These are phyloP conservation scores for Corchorus capsularis DNA, from an alignment of 345 rosid genomes.

Conservation along the genomic window DNA sequence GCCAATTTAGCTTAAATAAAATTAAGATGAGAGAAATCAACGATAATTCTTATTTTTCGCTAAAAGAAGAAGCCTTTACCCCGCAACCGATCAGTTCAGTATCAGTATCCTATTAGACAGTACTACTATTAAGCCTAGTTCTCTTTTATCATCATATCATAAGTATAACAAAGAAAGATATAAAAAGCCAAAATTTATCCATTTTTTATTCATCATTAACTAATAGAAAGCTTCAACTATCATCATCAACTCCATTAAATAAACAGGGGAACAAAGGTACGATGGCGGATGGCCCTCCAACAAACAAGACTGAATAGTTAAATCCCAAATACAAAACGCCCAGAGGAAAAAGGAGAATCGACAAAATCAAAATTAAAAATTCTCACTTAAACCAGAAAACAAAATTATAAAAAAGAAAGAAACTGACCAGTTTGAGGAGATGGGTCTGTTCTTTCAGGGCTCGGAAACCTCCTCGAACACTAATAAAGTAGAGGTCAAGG, in stretches of 20 bases:
- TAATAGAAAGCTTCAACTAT: neutral
- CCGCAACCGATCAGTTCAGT: neutral
- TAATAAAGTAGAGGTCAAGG: slow-evolving; percentile 55
- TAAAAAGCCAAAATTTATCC: neutral
- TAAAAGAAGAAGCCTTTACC: neutral
- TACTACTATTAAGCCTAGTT: neutral
- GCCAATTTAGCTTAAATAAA: neutral
- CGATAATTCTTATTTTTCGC: neutral
- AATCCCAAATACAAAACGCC: neutral
- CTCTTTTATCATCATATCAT: neutral
- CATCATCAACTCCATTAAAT: neutral
- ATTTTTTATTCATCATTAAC: neutral
- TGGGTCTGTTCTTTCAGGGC: slow-evolving; percentile 42
- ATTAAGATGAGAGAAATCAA: too few species aligned
- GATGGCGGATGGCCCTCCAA: neutral
- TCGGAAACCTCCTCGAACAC: slow-evolving; percentile 66
- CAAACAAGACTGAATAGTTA: slow-evolving; percentile 2
- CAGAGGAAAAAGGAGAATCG: neutral
- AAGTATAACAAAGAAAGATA: neutral
- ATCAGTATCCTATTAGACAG: neutral
- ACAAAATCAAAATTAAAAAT: neutral
- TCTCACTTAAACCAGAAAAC: neutral
- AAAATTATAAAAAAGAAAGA: neutral
- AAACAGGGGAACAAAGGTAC: neutral
- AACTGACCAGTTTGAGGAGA: slow-evolving; percentile 69